phyloP scores from a whole-genome alignment of 495 filamentous ascomycete species.

The Letharia columbiana region DNA sequence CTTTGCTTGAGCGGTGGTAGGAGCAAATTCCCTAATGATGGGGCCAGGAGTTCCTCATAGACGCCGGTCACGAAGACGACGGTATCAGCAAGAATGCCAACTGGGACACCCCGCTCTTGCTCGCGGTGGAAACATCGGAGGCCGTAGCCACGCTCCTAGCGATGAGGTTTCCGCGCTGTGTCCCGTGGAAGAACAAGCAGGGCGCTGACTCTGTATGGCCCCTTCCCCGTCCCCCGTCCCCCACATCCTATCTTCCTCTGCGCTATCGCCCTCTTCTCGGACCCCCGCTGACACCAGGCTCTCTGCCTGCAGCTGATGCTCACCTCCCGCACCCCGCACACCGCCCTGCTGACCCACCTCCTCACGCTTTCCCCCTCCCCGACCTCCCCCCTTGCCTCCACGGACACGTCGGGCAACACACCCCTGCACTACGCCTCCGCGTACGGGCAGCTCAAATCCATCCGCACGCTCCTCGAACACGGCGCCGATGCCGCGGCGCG shows the following conservation, averaged over 20 bases:
- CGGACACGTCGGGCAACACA: conserved; percentile 63
- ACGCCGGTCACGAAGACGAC: conserved; percentile 29
- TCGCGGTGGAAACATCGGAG: conserved; percentile 49
- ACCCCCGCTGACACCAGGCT: conserved; percentile 13
- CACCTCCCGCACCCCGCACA: conserved; percentile 15
- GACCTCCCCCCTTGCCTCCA: conserved; percentile 9
- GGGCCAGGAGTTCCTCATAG: conserved; percentile 24
- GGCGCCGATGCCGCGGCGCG: conserved; percentile 56
- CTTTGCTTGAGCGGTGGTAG: background rate
- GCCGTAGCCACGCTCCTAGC: conserved; percentile 52
- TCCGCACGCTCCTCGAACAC: conserved; percentile 59
- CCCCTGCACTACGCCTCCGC: conserved; percentile 61
- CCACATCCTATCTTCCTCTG: conserved; percentile 1
- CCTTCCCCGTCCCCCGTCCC: background rate
- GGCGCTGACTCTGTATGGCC: conserved; percentile 46
- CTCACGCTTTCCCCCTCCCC: conserved; percentile 16
- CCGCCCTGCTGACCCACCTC: conserved; percentile 15
- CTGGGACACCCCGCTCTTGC: conserved; percentile 58
- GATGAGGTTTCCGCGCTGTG: conserved; percentile 29
- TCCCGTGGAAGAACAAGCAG: conserved; percentile 45
- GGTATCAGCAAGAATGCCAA: conserved; percentile 59
- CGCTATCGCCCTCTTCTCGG: background rate
- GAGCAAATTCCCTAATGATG: background rate
- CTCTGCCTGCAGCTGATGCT: conserved; percentile 22
- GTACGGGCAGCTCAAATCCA: conserved; percentile 61